Evolutionary conservation across 2,329 filamentous ascomycete genomes (phyloP).

Genomic region (Lasiodiplodia gonubiensis): DNA sequence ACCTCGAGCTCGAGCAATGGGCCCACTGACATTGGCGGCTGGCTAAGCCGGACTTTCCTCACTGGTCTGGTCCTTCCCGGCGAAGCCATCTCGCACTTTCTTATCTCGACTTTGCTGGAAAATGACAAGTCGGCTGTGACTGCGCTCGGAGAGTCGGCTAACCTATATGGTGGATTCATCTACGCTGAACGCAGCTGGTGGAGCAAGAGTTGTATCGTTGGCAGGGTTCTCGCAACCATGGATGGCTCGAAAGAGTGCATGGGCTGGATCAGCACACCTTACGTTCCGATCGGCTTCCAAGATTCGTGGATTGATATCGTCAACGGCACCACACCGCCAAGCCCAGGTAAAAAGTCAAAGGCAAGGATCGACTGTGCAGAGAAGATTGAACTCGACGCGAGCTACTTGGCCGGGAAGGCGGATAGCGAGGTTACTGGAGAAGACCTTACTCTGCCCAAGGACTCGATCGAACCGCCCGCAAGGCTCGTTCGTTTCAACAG

Average conservation of each 20-base stretch:
- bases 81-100: slow-evolving; percentile 58
- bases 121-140: slow-evolving; percentile 58
- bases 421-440: slow-evolving; percentile 36
- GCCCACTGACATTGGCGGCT: slow-evolving; percentile 52
- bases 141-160: slow-evolving; percentile 56
- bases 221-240: slow-evolving; percentile 57
- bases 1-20: slow-evolving; percentile 28
- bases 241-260: slow-evolving; percentile 57
- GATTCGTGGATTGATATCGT: slow-evolving; percentile 58
- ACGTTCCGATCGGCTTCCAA: slow-evolving; percentile 47
- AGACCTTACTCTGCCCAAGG: slow-evolving; percentile 48
- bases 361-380: slow-evolving; percentile 47
- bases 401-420: slow-evolving; percentile 11
- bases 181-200: slow-evolving; percentile 59
- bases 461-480: slow-evolving; percentile 31
- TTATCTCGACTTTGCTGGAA: slow-evolving; percentile 63
- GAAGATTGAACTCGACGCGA: slow-evolving; percentile 40
- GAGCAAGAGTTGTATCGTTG: slow-evolving; percentile 63
- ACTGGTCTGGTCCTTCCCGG: slow-evolving; percentile 62
- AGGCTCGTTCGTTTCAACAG: slow-evolving; percentile 1
- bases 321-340: slow-evolving; percentile 39
- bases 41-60: slow-evolving; percentile 62
- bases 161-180: slow-evolving; percentile 62
- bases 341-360: slow-evolving; percentile 38
- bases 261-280: slow-evolving; percentile 58